Evolutionary conservation across 148 eudicot species (phyloP), one percentile per base, ranked within the genome.

Genomic region (Pharnaceum exiguum): DNA sequence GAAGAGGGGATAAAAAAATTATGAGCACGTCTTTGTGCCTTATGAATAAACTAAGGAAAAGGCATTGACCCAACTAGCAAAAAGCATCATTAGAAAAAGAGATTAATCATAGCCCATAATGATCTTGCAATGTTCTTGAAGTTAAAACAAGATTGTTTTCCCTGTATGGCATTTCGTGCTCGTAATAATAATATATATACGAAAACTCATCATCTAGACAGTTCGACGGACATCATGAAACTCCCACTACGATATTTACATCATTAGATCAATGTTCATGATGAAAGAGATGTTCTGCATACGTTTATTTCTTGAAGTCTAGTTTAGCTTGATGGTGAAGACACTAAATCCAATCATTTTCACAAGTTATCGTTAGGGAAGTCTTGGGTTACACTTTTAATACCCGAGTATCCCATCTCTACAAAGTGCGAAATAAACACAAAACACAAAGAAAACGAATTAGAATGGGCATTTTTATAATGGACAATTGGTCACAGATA

Each of bases 201-300:
- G 7, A 53, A 36, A 15, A 9, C 23, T 45, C 1, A n/a, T 21
- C 49, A 3, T 27, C n/a, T n/a, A n/a, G n/a, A n/a, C n/a, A n/a
- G n/a, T n/a, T n/a, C n/a, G n/a, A n/a, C 30, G 22, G 18, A 28
- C 51, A 58, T 58, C 51, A 58, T 58, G 39, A 58, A 27, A 2
- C 18, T 51, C 19, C 38, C 59, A 36, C 45, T 21, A n/a, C n/a
- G n/a, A n/a, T n/a, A 55, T 37, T 23, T 26, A 37, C 59, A 25
- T 21, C n/a, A 37, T 55, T 2, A 18, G 45, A 38, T 24, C 31
- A 55, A 3, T 45, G 48, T 45, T 45, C 23, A n/a, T 45, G 6
- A 45, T 45, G 48, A 45, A 45, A 45, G n/a, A n/a, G n/a, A n/a
- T n/a, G n/a, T n/a, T n/a, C n/a, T n/a, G n/a, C n/a, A n/a, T n/a